phyloP scores from a whole-genome alignment of 352 stramenopile genomes.

The Pythium aphanidermatum region DNA sequence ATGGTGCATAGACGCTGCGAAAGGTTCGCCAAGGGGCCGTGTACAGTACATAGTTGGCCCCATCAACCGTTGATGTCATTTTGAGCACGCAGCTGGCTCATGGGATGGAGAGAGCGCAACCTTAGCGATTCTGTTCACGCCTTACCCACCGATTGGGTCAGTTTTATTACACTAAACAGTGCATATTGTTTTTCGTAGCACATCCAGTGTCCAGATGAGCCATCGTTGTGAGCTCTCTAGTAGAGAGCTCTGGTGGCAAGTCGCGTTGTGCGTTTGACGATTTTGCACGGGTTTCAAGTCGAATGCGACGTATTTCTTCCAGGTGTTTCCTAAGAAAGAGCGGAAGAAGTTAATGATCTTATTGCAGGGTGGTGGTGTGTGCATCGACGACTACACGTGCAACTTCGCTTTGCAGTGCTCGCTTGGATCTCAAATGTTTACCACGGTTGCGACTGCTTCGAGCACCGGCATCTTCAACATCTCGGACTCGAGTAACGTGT shows the following conservation, averaged over 20 bases:
- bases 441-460: constrained; percentile 18
- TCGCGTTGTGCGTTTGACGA: constrained; percentile 54
- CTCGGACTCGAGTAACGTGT: constrained; percentile 49
- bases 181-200: too few species aligned
- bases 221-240: too few species aligned
- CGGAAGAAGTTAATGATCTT: constrained; percentile 71
- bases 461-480: constrained; percentile 56
- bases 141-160: too few species aligned
- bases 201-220: too few species aligned
- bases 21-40: too few species aligned
- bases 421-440: constrained; percentile 30
- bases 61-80: too few species aligned
- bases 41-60: too few species aligned
- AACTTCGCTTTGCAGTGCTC: constrained; percentile 59
- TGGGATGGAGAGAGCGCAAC: too few species aligned
- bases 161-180: too few species aligned
- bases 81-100: too few species aligned
- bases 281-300: constrained; percentile 30
- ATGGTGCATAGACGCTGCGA: too few species aligned
- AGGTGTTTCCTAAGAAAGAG: constrained; percentile 53
- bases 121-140: too few species aligned
- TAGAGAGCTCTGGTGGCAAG: constrained; percentile 37
- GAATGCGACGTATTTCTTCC: constrained; percentile 66
- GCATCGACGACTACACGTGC: constrained; percentile 58
- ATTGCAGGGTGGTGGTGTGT: constrained; percentile 65